Conservation (phyloP, 306 rosid species). For the Cicer judaicum region DNA sequence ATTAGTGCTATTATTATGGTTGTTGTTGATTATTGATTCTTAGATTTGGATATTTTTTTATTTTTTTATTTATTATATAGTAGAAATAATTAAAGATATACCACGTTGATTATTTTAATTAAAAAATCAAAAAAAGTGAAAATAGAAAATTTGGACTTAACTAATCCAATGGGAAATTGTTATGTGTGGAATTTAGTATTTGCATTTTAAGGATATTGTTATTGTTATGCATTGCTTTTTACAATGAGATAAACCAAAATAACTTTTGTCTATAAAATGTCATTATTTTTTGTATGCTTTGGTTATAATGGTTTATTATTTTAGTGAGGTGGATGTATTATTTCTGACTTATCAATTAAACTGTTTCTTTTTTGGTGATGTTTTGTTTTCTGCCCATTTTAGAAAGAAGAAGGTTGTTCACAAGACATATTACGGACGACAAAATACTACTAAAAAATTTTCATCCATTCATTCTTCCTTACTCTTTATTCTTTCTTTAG, state of each 20-base stretch:
- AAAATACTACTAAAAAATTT: no score
- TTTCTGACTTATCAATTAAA: no score
- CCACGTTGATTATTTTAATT: not conserved
- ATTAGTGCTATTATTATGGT: not conserved
- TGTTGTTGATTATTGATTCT: not conserved
- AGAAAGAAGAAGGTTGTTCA: no score
- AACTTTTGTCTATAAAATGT: conserved; percentile 39
- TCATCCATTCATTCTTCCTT: no score
- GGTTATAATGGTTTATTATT: no score
- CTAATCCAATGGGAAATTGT: not conserved
- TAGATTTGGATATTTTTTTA: not conserved
- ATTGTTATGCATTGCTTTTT: conserved; percentile 27
- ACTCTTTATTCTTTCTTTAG: no score
- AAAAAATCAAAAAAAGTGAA: not conserved
- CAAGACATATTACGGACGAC: no score
- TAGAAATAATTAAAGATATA: not conserved
- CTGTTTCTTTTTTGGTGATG: no score
- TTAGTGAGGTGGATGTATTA: no score
- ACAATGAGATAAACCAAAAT: conserved; percentile 40
- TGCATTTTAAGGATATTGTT: not conserved
- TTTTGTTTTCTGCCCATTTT: no score
- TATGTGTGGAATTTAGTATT: not conserved
- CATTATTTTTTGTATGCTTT: no score
- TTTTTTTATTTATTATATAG: not conserved
- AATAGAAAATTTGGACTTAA: not conserved